Conservation (phyloP, 106 monocot genomes). For the Allium sativum region DNA sequence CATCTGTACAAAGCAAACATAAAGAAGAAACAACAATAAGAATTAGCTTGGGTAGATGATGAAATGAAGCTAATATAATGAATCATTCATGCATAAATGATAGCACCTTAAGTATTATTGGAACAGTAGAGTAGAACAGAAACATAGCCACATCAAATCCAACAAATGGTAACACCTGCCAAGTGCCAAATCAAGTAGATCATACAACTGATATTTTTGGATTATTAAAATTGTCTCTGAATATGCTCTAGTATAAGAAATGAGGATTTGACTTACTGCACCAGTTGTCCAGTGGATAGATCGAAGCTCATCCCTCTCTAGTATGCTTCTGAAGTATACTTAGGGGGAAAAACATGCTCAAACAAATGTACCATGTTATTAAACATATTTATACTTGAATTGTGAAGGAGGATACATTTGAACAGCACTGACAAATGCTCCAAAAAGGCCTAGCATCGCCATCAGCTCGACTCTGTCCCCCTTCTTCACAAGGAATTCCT, state of each 20-base stretch:
- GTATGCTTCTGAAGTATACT: constrained; percentile 54
- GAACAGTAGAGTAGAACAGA: constrained; percentile 87
- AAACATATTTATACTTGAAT: neutral
- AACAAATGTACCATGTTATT: neutral
- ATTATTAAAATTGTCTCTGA: neutral
- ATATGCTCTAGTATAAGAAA: neutral
- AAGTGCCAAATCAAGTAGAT: neutral
- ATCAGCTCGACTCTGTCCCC: constrained; percentile 70
- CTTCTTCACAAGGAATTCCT: constrained; percentile 85
- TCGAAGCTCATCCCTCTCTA: constrained; percentile 56
- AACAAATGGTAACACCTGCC: constrained; percentile 67
- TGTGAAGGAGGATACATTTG: constrained; percentile 83
- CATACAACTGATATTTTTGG: neutral
- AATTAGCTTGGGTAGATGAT: neutral
- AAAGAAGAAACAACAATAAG: neutral
- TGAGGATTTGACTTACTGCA: constrained; percentile 51
- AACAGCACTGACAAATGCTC: constrained; percentile 58
- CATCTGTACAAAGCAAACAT: constrained; percentile 32
- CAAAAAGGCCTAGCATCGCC: constrained; percentile 83
- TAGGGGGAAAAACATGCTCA: constrained; percentile 12
- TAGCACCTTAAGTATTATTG: constrained; percentile 73
- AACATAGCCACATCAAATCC: constrained; percentile 85
- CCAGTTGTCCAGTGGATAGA: constrained; percentile 58
- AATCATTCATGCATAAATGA: neutral
- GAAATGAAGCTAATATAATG: neutral